These are phyloP conservation scores for Sisymbrium altissimum DNA, from an alignment of 345 rosid genomes.

Conservation along the genomic window DNA sequence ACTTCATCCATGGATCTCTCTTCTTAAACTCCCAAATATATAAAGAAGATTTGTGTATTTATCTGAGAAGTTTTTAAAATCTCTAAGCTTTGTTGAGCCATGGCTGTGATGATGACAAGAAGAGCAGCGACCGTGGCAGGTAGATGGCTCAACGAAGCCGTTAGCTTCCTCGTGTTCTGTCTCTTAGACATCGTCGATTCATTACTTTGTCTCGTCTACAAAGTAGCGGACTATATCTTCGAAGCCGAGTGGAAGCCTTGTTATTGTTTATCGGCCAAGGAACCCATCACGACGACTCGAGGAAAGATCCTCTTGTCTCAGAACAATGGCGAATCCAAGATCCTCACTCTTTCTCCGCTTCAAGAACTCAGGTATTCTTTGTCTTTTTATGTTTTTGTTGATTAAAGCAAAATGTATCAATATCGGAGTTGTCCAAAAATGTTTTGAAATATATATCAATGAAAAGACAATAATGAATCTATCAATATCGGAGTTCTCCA, in stretches of 20 bases:
- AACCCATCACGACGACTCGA: constrained; percentile 47
- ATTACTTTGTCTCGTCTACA: constrained; percentile 65
- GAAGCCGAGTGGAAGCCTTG: constrained; percentile 93
- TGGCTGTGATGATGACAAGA: constrained; percentile 36
- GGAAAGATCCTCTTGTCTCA: constrained; percentile 39
- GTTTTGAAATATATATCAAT: neutral
- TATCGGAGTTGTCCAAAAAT: neutral
- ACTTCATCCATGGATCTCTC: neutral
- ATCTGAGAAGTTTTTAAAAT: neutral
- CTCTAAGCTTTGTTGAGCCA: neutral
- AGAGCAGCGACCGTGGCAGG: constrained; percentile 40
- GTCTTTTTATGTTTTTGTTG: neutral
- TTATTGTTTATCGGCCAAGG: constrained; percentile 68
- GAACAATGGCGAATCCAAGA: constrained; percentile 33
- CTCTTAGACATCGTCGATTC: constrained; percentile 74
- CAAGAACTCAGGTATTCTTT: constrained; percentile 30
- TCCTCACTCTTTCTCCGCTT: constrained; percentile 29
- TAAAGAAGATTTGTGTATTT: neutral
- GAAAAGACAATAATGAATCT: neutral
- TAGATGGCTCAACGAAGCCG: constrained; percentile 39
- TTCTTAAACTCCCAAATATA: constrained; percentile 8
- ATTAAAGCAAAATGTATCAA: neutral
- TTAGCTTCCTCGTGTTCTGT: constrained; percentile 79
- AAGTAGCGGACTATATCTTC: constrained; percentile 61
- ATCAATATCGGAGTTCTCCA: neutral